Base-by-base conservation (phyloP, 139 green algal species). In the Mychonastes homosphaera region DNA sequence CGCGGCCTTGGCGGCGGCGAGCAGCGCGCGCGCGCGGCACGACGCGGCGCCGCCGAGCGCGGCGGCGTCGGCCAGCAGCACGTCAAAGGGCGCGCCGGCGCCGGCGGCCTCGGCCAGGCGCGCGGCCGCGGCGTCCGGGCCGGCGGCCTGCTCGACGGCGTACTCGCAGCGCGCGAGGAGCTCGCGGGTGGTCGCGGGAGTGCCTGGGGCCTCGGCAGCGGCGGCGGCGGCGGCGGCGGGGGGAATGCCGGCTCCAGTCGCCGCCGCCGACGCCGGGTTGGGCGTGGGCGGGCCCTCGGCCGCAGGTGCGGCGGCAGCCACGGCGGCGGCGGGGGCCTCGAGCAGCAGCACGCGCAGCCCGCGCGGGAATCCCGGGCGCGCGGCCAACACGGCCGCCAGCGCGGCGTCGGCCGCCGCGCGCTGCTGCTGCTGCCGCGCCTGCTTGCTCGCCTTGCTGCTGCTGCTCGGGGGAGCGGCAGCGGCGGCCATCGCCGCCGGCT, bases 1-100 rank as follows among this genome's bases (percentile, higher is more conserved):
- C 39, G 63, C 49, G 24, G 65, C 65, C 0, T 62, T 56, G 30
- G 53, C 29, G 71, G 24, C 56, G 74, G 71, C 16, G 15, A 61
- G 61, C 61, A 67, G 41, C 50, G 48, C 48, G 52, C 30, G 10
- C 29, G 18, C 32, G 21, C n/a, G n/a, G 6, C 29, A 50, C 7
- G 19, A 5, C 8, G 26, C 30, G 21, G 34, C 38, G n/a, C 60
- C 38, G 16, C 35, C 30, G 3, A 67, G n/a, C 10, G 49, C 38
- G 61, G 3, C 24, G 21, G 46, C 46, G 51, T 67, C 61, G 23
- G 50, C 61, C 8, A 67, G 51, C 39, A 67, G 61, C 13, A 67
- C 61, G 56, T 67, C 61, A 49, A 55, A 67, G 36, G 34, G 34
- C 4, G 9, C 16, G 10, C 18, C 4, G 52, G 12, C 34, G 34